Percentiles rank a stretch among this genome's conserved stretches.
These are phyloP conservation scores for Lobosporangium transversale DNA, from an alignment of 192 early-diverging fungal species.

Conservation along the genomic window DNA sequence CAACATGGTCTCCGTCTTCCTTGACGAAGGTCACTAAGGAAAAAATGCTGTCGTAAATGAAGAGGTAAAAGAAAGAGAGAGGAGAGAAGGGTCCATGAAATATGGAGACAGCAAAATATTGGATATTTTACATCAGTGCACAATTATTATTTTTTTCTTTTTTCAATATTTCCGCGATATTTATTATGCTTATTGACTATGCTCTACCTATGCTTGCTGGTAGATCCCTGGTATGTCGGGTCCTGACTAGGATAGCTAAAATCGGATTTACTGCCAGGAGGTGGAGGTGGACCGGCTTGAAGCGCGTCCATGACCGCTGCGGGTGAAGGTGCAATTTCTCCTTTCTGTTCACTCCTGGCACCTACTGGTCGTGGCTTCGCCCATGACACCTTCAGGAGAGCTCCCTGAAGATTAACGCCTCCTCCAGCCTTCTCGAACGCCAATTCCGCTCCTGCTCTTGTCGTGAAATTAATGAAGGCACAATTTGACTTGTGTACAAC, in stretches of 20 bases:
- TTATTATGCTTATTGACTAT: too few species aligned
- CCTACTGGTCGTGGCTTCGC: slow-evolving; percentile 80
- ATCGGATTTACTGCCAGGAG: slow-evolving; percentile 37
- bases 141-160: too few species aligned
- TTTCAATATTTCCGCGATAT: too few species aligned
- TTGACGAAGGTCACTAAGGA: too few species aligned
- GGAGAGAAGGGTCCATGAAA: too few species aligned
- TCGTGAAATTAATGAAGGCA: slow-evolving; percentile 92
- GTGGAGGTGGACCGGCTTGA: slow-evolving; percentile 53
- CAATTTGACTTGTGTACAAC: slow-evolving; percentile 82
- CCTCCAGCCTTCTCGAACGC: slow-evolving; percentile 77
- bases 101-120: too few species aligned
- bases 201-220: slow-evolving; percentile 43
- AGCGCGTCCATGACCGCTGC: slow-evolving; percentile 42
- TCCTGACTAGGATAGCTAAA: slow-evolving; percentile 58
- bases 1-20: too few species aligned
- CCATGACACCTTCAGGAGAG: slow-evolving; percentile 83
- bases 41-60: too few species aligned
- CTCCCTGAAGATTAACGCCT: slow-evolving; percentile 78
- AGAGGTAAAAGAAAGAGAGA: too few species aligned
- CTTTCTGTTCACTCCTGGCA: slow-evolving; percentile 64
- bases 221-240: slow-evolving; percentile 60
- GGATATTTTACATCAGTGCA: too few species aligned
- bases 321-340: slow-evolving; percentile 16
- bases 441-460: slow-evolving; percentile 84